Percentiles rank a stretch among this genome's conserved stretches.
These are phyloP conservation scores for Phalaenopsis aphrodite DNA, from an alignment of 106 monocot genomes.

Conservation along the genomic window DNA sequence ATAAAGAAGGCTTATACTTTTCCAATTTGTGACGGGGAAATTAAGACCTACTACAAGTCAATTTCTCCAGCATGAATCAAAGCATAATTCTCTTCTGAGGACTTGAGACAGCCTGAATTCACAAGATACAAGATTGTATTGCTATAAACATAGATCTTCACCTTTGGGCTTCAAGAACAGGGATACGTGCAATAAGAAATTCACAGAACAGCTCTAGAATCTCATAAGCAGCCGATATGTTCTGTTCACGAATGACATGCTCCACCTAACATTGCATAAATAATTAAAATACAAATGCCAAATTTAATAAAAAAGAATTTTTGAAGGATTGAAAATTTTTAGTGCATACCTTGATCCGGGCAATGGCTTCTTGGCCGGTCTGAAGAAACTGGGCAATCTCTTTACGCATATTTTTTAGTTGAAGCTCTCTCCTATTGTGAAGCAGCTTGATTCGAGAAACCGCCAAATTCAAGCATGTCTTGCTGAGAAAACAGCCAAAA, in stretches of 20 bases:
- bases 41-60: not conserved
- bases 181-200: constrained; percentile 90
- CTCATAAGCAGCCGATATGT: constrained; percentile 84
- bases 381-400: constrained; percentile 83
- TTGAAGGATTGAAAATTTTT: not conserved
- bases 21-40: not conserved
- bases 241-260: constrained; percentile 87
- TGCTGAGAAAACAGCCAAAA: constrained; percentile 35
- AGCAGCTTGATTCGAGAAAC: constrained; percentile 89
- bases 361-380: constrained; percentile 88
- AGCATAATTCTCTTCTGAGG: not conserved
- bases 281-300: constrained; percentile 1
- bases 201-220: constrained; percentile 91
- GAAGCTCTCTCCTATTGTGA: constrained; percentile 78
- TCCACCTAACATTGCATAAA: constrained; percentile 59
- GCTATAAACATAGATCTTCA: constrained; percentile 13
- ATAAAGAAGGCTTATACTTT: not conserved
- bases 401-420: constrained; percentile 72
- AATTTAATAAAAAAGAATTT: not conserved
- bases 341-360: constrained; percentile 69
- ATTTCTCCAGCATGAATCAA: not conserved
- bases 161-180: constrained; percentile 83
- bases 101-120: not conserved
- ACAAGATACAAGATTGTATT: not conserved
- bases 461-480: constrained; percentile 84